phyloP scores from a whole-genome alignment of 179 eudicot genomes.

The Beta lomatogona region DNA sequence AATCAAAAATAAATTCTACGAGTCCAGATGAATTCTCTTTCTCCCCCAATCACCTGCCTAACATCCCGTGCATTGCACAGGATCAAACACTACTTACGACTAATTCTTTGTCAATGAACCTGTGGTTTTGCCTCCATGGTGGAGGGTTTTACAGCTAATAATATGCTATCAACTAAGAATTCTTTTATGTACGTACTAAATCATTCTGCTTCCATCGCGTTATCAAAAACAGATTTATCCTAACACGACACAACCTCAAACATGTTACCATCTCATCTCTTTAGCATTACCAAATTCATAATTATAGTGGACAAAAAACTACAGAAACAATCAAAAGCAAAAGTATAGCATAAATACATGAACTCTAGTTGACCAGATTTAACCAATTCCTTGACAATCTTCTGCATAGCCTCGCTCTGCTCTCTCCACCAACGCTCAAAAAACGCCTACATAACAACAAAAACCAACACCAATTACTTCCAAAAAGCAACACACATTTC shows the following conservation, averaged over 20 bases:
- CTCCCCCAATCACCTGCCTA: no score
- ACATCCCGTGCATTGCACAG: no score
- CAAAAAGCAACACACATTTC: neutral
- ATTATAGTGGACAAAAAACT: neutral
- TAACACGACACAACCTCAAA: neutral
- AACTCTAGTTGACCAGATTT: constrained; percentile 85
- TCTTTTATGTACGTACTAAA: neutral
- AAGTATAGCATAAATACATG: constrained; percentile 44
- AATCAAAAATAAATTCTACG: no score
- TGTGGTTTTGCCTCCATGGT: neutral
- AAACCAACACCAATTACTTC: neutral
- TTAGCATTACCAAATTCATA: neutral
- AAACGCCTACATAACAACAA: constrained; percentile 63
- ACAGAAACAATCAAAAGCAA: neutral
- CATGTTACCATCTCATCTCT: neutral
- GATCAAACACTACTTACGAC: no score
- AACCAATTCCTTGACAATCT: constrained; percentile 55
- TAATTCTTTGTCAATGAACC: no score
- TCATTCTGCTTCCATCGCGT: neutral
- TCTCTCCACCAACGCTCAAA: constrained; percentile 96
- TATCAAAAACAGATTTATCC: neutral
- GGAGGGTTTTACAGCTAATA: neutral
- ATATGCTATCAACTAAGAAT: neutral
- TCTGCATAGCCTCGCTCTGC: constrained; percentile 59
- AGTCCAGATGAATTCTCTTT: no score